Evolutionary conservation across 2,329 filamentous ascomycete genomes (phyloP).

Genomic region (Bipolaris victoriae): DNA sequence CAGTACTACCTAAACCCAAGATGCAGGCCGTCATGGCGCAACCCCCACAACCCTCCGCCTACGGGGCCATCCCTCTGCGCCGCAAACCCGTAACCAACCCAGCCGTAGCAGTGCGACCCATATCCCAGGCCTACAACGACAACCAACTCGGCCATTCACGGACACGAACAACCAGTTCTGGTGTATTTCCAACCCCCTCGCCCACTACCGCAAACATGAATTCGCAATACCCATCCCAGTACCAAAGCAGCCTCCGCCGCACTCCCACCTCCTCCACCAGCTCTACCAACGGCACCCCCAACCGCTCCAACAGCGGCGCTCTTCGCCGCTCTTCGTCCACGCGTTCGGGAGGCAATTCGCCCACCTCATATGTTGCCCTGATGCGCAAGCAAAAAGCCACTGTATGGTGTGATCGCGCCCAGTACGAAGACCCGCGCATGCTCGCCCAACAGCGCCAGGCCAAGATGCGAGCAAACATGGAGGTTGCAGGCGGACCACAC

Average conservation of each 20-base stretch:
- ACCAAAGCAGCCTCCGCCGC: constrained; percentile 53
- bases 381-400: constrained; percentile 97
- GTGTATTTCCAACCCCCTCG: constrained; percentile 38
- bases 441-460: constrained; percentile 83
- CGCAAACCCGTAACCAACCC: constrained; percentile 46
- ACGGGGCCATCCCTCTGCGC: constrained; percentile 40
- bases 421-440: constrained; percentile 86
- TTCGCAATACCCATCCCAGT: constrained; percentile 44
- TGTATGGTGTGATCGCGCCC: constrained; percentile 95
- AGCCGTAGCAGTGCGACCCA: constrained; percentile 40
- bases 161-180: constrained; percentile 48
- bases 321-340: constrained; percentile 78
- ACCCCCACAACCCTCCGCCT: constrained; percentile 31
- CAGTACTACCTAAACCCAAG: constrained; percentile 14
- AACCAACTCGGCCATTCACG: constrained; percentile 42
- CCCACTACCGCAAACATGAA: constrained; percentile 41
- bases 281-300: constrained; percentile 60
- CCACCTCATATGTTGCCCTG: constrained; percentile 89
- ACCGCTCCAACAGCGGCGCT: constrained; percentile 60
- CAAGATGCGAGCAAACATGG: constrained; percentile 82
- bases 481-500: constrained; percentile 71
- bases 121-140: constrained; percentile 31
- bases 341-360: constrained; percentile 68
- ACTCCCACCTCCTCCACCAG: constrained; percentile 74
- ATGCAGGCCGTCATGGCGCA: constrained; percentile 42